These are phyloP conservation scores for Microdochium paspali DNA, from an alignment of 2,329 filamentous ascomycete species.

Conservation along the genomic window DNA sequence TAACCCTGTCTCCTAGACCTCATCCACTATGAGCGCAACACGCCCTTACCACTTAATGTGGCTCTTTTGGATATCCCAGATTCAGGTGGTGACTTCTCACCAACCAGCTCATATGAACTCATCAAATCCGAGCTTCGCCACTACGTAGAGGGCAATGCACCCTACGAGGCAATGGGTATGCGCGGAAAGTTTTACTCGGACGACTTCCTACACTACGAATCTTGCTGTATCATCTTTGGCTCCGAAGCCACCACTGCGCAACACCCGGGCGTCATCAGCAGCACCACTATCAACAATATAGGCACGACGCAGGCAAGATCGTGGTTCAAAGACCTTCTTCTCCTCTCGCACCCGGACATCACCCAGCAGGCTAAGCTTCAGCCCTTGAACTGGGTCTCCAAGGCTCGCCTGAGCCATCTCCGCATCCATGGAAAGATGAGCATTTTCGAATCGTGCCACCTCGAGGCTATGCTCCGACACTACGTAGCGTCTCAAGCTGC, in stretches of 20 bases:
- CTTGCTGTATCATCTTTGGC: slow-evolving; percentile 48
- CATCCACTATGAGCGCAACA: slow-evolving; percentile 53
- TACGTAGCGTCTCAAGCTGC: slow-evolving; percentile 41
- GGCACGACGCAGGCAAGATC: slow-evolving; percentile 27
- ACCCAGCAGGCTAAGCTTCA: slow-evolving; percentile 35
- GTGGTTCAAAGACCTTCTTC: slow-evolving; percentile 48
- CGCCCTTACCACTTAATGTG: slow-evolving; percentile 37
- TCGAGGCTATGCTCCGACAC: slow-evolving; percentile 43
- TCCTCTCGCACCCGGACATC: slow-evolving; percentile 37
- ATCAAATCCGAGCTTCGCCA: slow-evolving; percentile 48
- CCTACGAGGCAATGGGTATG: slow-evolving; percentile 25
- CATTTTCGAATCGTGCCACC: slow-evolving; percentile 46
- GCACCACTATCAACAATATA: too few relatives aligned
- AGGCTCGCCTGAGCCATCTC: slow-evolving; percentile 36
- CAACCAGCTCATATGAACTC: slow-evolving; percentile 52
- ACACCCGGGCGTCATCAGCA: not conserved
- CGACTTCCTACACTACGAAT: slow-evolving; percentile 43
- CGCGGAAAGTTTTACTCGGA: slow-evolving; percentile 29
- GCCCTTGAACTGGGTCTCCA: slow-evolving; percentile 33
- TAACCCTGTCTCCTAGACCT: slow-evolving; percentile 34
- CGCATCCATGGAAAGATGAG: slow-evolving; percentile 49
- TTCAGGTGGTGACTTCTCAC: slow-evolving; percentile 28
- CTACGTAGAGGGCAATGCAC: slow-evolving; percentile 33
- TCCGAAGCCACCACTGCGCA: slow-evolving; percentile 35
- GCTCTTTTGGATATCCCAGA: slow-evolving; percentile 25